Conservation (phyloP, 257 asterid genomes). For the Capsicum rhomboideum region DNA sequence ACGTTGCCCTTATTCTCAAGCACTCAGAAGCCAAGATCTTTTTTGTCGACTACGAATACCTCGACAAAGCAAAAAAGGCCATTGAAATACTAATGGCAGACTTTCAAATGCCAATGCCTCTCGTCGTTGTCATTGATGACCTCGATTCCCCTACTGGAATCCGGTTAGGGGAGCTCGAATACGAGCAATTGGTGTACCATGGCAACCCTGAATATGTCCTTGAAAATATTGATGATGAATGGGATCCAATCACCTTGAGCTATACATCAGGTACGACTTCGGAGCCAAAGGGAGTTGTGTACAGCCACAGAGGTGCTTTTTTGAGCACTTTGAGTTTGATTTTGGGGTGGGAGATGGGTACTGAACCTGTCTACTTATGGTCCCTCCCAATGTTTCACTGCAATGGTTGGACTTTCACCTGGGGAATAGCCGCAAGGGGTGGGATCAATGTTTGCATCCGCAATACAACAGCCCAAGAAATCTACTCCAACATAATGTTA, state of each 20-base stretch:
- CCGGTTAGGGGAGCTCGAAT: constrained; percentile 53
- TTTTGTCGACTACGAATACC: constrained; percentile 50
- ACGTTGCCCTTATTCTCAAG: constrained; percentile 49
- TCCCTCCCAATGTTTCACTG: constrained; percentile 94
- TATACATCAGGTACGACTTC: constrained; percentile 92
- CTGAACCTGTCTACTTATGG: constrained; percentile 75
- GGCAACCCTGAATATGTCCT: constrained; percentile 32
- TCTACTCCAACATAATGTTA: constrained; percentile 34
- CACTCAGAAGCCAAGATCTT: constrained; percentile 67
- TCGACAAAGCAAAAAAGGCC: constrained; percentile 46
- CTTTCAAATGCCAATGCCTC: constrained; percentile 22
- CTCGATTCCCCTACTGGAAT: constrained; percentile 34
- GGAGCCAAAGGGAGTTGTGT: constrained; percentile 72
- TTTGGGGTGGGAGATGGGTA: constrained; percentile 74
- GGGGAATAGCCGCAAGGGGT: constrained; percentile 91
- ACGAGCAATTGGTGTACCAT: constrained; percentile 38
- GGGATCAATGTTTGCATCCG: constrained; percentile 89
- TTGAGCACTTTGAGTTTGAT: constrained; percentile 63
- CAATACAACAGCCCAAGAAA: constrained; percentile 51
- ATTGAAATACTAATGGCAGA: constrained; percentile 24
- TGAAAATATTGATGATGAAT: constrained; percentile 48
- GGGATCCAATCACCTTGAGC: constrained; percentile 75
- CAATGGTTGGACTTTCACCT: constrained; percentile 94
- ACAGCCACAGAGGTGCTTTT: constrained; percentile 81
- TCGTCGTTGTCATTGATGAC: constrained; percentile 63